A percentile compares a stretch with the other conserved stretches of the same genome.
Evolutionary conservation across 2,329 filamentous ascomycete genomes (phyloP).

Genomic region (Calonectria hawksworthii): DNA sequence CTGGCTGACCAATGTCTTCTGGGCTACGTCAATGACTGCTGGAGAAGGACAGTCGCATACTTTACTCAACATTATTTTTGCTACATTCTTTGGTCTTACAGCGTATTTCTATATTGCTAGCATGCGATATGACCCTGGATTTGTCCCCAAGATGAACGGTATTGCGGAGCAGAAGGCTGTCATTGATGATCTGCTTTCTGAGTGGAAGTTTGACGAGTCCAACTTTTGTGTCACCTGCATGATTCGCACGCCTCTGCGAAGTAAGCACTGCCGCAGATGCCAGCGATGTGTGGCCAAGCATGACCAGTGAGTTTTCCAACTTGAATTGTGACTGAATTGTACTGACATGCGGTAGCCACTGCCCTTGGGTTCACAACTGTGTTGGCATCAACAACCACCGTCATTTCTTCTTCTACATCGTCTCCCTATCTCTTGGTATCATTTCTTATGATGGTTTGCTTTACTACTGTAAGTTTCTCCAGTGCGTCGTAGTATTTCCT

Average conservation of each 20-base stretch:
- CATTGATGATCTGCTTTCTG: conserved; percentile 86
- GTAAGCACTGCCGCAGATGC: conserved; percentile 95
- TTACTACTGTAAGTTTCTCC: conserved; percentile 73
- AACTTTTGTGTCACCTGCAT: conserved; percentile 97
- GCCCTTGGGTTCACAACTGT: conserved; percentile 98
- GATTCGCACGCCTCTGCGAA: conserved; percentile 91
- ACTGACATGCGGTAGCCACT: conserved; percentile 75
- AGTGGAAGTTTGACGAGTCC: conserved; percentile 92
- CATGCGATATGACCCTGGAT: conserved; percentile 93
- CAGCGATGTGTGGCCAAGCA: conserved; percentile 94
- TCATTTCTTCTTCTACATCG: conserved; percentile 93
- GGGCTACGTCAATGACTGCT: conserved; percentile 37
- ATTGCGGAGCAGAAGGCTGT: conserved; percentile 90
- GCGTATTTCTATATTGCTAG: conserved; percentile 89
- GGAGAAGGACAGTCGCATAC: conserved; percentile 62
- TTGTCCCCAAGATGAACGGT: conserved; percentile 90
- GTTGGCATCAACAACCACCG: conserved; percentile 96
- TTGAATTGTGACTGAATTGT: background rate
- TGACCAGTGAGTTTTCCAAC: conserved; percentile 80
- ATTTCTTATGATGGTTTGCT: conserved; percentile 78
- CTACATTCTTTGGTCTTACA: conserved; percentile 73
- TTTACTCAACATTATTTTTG: conserved; percentile 85
- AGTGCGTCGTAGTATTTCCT: background rate
- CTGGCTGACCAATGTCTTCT: conserved; percentile 77
- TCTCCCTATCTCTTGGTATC: conserved; percentile 83